A percentile compares a stretch with the other conserved stretches of the same genome.
These are phyloP conservation scores for Eucalyptus regnans DNA, from an alignment of 345 rosid species.

Conservation along the genomic window DNA sequence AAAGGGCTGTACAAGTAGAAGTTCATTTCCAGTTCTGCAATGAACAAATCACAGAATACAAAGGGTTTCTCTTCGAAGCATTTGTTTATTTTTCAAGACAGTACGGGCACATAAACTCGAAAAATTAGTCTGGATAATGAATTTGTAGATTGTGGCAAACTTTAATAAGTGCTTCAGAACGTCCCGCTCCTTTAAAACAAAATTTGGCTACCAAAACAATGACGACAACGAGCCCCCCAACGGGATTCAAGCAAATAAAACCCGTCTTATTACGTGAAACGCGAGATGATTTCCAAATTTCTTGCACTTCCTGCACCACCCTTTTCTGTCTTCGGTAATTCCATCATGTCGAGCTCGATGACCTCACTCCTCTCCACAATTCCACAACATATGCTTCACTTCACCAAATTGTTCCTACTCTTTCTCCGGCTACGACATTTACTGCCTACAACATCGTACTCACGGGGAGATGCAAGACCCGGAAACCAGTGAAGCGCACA, in stretches of 20 bases:
- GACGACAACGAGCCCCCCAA: not conserved
- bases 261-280: not conserved
- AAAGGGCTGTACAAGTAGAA: not conserved
- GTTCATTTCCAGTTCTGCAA: not conserved
- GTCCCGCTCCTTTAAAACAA: not conserved
- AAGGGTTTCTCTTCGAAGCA: not conserved
- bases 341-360: not conserved
- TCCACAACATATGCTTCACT: not conserved
- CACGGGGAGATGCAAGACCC: not conserved
- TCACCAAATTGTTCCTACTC: not conserved
- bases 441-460: not conserved
- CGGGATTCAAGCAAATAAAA: not conserved
- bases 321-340: not conserved
- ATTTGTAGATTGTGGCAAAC: not conserved
- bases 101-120: not conserved
- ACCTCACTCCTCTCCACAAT: not conserved
- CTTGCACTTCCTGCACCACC: not conserved
- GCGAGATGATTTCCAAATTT: not conserved
- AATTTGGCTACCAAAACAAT: not conserved
- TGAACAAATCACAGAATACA: not conserved
- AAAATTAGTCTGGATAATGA: not conserved
- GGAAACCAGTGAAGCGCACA: not conserved
- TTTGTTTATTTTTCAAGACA: not conserved
- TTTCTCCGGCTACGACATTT: not conserved
- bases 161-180: not conserved